Evolutionary conservation across 805 yeast species (phyloP).

Genomic region (Barnettozyma pratensis): DNA sequence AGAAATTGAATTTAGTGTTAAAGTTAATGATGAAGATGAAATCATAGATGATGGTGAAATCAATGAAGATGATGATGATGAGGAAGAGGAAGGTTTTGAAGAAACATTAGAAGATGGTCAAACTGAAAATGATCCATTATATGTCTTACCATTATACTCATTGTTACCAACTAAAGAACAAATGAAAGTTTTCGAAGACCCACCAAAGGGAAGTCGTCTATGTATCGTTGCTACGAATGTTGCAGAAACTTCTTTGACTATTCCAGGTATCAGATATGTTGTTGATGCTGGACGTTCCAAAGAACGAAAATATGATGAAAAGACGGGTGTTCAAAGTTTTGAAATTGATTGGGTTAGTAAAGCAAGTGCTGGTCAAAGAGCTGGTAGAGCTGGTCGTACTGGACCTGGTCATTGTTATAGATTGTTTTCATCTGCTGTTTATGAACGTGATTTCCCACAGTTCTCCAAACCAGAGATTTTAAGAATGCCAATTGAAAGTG

Average conservation of each 20-base stretch:
- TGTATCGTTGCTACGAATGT: slow-evolving; percentile 96
- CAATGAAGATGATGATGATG: slow-evolving; percentile 34
- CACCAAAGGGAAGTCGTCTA: slow-evolving; percentile 80
- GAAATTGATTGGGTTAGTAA: slow-evolving; percentile 89
- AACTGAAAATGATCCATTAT: slow-evolving; percentile 69
- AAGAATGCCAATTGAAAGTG: slow-evolving; percentile 94
- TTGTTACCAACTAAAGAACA: slow-evolving; percentile 92
- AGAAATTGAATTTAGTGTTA: slow-evolving; percentile 72
- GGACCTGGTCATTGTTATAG: slow-evolving; percentile 98
- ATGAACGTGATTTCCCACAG: slow-evolving; percentile 75
- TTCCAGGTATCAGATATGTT: slow-evolving; percentile 92
- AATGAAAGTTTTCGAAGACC: slow-evolving; percentile 81
- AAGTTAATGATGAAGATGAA: slow-evolving; percentile 27
- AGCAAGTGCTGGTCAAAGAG: slow-evolving; percentile 92
- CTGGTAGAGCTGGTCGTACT: slow-evolving; percentile 97
- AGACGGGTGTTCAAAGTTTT: slow-evolving; percentile 88
- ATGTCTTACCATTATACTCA: slow-evolving; percentile 90
- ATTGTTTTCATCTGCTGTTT: slow-evolving; percentile 88
- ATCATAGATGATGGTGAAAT: slow-evolving; percentile 34
- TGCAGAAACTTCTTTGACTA: slow-evolving; percentile 95
- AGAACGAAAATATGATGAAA: slow-evolving; percentile 76
- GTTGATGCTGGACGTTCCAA: slow-evolving; percentile 94
- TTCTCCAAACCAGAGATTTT: slow-evolving; percentile 87
- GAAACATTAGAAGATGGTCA: slow-evolving; percentile 70
- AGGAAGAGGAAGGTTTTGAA: slow-evolving; percentile 57